A percentile compares a stretch with the other conserved stretches of the same genome.
These are phyloP conservation scores for Knoxia roxburghii DNA, from an alignment of 257 asterid species.

Conservation along the genomic window DNA sequence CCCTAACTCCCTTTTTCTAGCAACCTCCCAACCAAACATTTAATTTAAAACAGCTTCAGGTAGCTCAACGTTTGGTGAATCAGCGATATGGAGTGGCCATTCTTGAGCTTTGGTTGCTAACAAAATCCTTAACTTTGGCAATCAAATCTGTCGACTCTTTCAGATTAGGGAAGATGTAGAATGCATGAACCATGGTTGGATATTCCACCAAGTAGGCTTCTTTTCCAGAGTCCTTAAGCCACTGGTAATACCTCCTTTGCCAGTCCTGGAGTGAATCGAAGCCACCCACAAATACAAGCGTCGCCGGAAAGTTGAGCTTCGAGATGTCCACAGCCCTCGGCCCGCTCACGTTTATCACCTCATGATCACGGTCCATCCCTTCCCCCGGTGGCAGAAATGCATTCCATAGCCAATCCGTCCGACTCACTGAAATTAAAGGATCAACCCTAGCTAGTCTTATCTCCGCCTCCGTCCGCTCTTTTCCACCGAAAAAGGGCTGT, in stretches of 20 bases:
- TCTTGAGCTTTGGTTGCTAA: conserved; percentile 37
- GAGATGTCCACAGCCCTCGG: conserved; percentile 63
- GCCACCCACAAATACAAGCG: conserved; percentile 60
- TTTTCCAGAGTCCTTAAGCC: conserved; percentile 58
- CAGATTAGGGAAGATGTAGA: conserved; percentile 57
- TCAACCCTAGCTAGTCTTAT: conserved; percentile 33
- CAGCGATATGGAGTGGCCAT: not conserved
- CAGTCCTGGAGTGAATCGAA: conserved; percentile 67
- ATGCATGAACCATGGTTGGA: conserved; percentile 69
- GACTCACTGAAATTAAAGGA: conserved; percentile 24
- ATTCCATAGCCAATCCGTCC: conserved; percentile 65
- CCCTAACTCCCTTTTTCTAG: too few relatives aligned
- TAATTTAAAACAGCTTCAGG: too few relatives aligned
- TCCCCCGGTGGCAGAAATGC: conserved; percentile 42
- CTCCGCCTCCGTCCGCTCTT: conserved; percentile 56
- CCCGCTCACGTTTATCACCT: conserved; percentile 62
- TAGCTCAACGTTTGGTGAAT: too few relatives aligned
- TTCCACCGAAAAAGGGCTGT: conserved; percentile 81
- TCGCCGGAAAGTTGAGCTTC: conserved; percentile 49
- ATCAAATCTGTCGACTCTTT: conserved; percentile 48
- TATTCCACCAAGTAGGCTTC: conserved; percentile 49
- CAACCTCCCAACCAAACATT: too few relatives aligned
- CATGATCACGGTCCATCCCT: conserved; percentile 48
- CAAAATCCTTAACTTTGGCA: conserved; percentile 32
- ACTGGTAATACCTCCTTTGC: conserved; percentile 58